Evolutionary conservation across 805 yeast genomes (phyloP).

Genomic region (Saccharomyces mikatae): DNA sequence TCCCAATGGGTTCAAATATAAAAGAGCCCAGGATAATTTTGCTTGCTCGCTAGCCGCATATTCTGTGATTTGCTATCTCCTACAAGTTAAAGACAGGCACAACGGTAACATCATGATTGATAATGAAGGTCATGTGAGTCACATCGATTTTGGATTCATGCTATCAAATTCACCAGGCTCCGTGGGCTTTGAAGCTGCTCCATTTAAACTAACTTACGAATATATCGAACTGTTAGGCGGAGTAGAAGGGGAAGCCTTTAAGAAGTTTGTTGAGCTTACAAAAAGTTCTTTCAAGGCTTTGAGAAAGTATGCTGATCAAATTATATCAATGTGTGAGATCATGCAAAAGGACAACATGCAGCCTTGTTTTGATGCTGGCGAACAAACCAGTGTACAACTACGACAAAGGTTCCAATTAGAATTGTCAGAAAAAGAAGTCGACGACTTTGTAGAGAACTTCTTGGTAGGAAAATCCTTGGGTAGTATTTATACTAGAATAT

Average conservation of each 20-base stretch:
- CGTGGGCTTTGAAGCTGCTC: slow-evolving; percentile 95
- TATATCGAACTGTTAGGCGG: slow-evolving; percentile 89
- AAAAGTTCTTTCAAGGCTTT: slow-evolving; percentile 68
- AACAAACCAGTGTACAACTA: slow-evolving; percentile 67
- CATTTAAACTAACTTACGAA: slow-evolving; percentile 85
- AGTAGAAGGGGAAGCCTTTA: slow-evolving; percentile 48
- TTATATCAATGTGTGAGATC: slow-evolving; percentile 77
- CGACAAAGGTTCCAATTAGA: slow-evolving; percentile 77
- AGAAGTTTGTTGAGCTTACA: slow-evolving; percentile 51
- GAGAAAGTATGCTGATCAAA: slow-evolving; percentile 63
- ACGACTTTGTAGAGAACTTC: slow-evolving; percentile 65
- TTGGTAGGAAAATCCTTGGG: slow-evolving; percentile 78
- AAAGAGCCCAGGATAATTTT: slow-evolving; percentile 75
- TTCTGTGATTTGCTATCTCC: slow-evolving; percentile 78
- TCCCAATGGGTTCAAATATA: slow-evolving; percentile 44
- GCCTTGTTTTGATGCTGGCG: slow-evolving; percentile 89
- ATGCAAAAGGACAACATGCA: slow-evolving; percentile 87
- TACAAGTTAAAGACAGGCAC: slow-evolving; percentile 93
- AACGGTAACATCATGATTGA: slow-evolving; percentile 97
- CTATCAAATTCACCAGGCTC: slow-evolving; percentile 94
- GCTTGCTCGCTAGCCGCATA: slow-evolving; percentile 84
- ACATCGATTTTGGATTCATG: slow-evolving; percentile 91
- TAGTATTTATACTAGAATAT: slow-evolving; percentile 81
- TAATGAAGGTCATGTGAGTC: slow-evolving; percentile 88
- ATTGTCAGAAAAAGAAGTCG: slow-evolving; percentile 55